phyloP scores from a whole-genome alignment of 2,329 filamentous ascomycete species.

The Arthrocladium fulminans region DNA sequence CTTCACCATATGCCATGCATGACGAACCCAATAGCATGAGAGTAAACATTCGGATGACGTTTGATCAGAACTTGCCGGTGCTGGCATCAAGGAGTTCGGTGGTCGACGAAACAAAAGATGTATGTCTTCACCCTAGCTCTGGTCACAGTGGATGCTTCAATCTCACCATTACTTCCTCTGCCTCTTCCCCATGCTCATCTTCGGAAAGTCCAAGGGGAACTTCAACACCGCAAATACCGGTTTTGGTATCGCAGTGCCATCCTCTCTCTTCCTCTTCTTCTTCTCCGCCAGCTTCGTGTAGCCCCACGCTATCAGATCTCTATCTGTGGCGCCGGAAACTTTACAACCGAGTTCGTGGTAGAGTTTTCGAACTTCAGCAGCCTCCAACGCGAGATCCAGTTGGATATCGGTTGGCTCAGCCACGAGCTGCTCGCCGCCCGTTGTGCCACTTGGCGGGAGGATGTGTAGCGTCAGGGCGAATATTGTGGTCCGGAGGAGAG shows the following conservation, averaged over 20 bases:
- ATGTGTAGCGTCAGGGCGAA: conserved; percentile 39
- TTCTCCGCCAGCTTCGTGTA: conserved; percentile 22
- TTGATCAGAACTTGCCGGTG: too few relatives aligned
- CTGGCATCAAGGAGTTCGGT: too few relatives aligned
- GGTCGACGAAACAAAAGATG: too few relatives aligned
- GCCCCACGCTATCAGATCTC: conserved; percentile 34
- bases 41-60: too few relatives aligned
- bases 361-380: conserved; percentile 28
- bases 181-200: conserved; percentile 38
- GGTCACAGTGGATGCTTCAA: too few relatives aligned
- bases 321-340: conserved; percentile 33
- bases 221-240: conserved; percentile 60
- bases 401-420: conserved; percentile 38
- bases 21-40: too few relatives aligned
- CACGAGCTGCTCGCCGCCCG: conserved; percentile 25
- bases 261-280: conserved; percentile 53
- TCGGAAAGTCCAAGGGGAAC: conserved; percentile 76
- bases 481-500: conserved; percentile 38
- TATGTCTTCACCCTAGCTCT: too few relatives aligned
- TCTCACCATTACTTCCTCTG: conserved; percentile 17
- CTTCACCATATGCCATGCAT: too few relatives aligned
- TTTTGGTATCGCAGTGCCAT: conserved; percentile 49
- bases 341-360: conserved; percentile 41
- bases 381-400: conserved; percentile 36
- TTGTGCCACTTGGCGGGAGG: conserved; percentile 32